Base-by-base conservation (phyloP, 2,329 filamentous ascomycete genomes). In the Immersiporthe knoxdaviesiana region DNA sequence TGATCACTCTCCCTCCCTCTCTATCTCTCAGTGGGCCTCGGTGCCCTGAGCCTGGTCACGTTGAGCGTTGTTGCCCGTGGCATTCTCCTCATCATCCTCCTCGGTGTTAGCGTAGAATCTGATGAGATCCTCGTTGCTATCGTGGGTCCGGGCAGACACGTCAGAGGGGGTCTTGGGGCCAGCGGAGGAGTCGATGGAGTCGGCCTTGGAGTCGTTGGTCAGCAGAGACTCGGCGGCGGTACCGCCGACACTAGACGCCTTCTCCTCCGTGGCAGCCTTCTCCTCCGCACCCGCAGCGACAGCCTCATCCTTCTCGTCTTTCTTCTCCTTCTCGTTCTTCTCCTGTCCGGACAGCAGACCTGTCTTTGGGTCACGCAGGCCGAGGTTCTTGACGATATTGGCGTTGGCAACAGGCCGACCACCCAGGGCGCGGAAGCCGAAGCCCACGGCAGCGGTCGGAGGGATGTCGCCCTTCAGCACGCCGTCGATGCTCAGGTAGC, bases 381-480 rank as follows among this genome's bases (percentile, higher is more conserved):
- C 83, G 21, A 86, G 77, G 6, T 80, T 77, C 65, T 74, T 78
- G 37, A 85, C 68, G 14, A 82, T 68, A 1, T 75, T 72, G 18
- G 78, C 79, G 69, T 84, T 75, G 16, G 79, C 75, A 5, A 85
- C 69, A 1, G 85, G 86, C n/a, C 85, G 77, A 8, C 75, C 74
- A 35, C 80, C 74, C 44, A 79, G 65, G 7, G 79, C 73, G 63
- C 85, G 81, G 70, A 89, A 89, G 18, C 86, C 84, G 72, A 82
- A 88, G 1, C 85, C 87, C 1, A 80, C 78, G 8, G 83, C 84
- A 5, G 82, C 84, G 5, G 81, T 83, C 6, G 85, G 80, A 0
- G 82, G 81, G 3, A 88, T 77, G 62, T 87, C 84, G 8, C 81
- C 85, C 30, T 83, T 76, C n/a, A 79, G 75, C 30, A 89, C 78